Evolutionary conservation across 139 green algal genomes (phyloP).

Genomic region (Auxenochlorella pyrenoidosa): DNA sequence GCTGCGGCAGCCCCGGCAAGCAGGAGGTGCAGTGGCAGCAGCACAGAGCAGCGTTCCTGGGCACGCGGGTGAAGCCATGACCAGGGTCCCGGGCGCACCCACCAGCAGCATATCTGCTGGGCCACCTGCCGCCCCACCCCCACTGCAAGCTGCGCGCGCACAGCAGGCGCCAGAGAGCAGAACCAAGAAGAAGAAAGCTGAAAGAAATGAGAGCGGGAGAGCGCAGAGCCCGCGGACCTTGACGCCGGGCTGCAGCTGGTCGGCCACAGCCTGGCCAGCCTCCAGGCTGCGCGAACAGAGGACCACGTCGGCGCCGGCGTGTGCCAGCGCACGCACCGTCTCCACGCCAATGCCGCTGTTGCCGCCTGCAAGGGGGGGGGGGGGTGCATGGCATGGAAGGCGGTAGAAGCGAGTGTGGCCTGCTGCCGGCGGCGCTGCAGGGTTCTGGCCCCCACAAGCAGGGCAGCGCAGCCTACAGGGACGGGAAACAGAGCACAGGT

Average conservation of each 20-base stretch:
- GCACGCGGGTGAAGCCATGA: too few species aligned
- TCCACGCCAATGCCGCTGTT: conserved; percentile 29
- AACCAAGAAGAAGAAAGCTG: too few species aligned
- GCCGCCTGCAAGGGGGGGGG: background rate
- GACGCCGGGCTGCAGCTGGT: conserved; percentile 8
- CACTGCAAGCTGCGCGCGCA: conserved; percentile 54
- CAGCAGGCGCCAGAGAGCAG: conserved; percentile 65
- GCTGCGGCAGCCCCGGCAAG: too few species aligned
- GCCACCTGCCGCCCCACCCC: conserved; percentile 36
- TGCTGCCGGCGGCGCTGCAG: background rate
- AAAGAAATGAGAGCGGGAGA: too few species aligned
- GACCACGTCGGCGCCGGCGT: conserved; percentile 31
- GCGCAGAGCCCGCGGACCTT: background rate
- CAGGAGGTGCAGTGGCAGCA: too few species aligned
- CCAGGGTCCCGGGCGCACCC: too few species aligned
- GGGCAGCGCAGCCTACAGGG: too few species aligned
- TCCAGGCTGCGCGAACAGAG: conserved; percentile 34
- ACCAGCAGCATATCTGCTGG: background rate
- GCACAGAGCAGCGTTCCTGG: too few species aligned
- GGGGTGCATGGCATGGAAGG: too few species aligned
- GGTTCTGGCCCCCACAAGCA: too few species aligned
- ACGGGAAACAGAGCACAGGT: too few species aligned
- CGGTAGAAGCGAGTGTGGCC: too few species aligned
- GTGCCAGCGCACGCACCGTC: conserved; percentile 33
- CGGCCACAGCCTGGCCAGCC: conserved; percentile 27